These are phyloP conservation scores for Aspergillus hiratsukae DNA, from an alignment of 2,329 filamentous ascomycete genomes.

Conservation along the genomic window DNA sequence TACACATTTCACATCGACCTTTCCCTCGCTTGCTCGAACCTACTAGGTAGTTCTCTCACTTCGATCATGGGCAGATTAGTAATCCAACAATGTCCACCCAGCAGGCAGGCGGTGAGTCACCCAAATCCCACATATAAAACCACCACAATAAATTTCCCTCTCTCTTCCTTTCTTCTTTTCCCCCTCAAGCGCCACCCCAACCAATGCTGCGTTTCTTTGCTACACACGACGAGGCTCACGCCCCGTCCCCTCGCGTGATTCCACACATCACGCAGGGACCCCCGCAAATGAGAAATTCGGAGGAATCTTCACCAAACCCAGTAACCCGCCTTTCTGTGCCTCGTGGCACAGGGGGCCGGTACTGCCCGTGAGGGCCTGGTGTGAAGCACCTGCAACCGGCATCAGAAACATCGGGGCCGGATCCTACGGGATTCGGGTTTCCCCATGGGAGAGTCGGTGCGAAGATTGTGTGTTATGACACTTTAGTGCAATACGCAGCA, in stretches of 20 bases:
- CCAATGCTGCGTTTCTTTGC: constrained; percentile 96
- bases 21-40: background rate
- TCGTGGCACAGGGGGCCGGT: constrained; percentile 27
- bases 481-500: constrained; percentile 97
- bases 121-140: constrained; percentile 2
- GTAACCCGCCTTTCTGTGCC: constrained; percentile 42
- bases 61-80: background rate
- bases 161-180: constrained; percentile 37
- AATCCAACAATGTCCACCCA: background rate
- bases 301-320: constrained; percentile 73
- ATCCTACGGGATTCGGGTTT: constrained; percentile 28
- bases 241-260: constrained; percentile 15
- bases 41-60: background rate
- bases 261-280: constrained; percentile 11
- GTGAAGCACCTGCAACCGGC: constrained; percentile 81
- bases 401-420: constrained; percentile 80
- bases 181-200: constrained; percentile 70
- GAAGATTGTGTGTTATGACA: constrained; percentile 84
- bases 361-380: constrained; percentile 83
- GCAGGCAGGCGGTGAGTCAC: constrained; percentile 14
- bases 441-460: constrained; percentile 89
- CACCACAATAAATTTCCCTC: constrained; percentile 14
- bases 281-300: constrained; percentile 97
- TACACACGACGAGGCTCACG: constrained; percentile 62
- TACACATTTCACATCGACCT: background rate